A percentile compares a stretch with the other conserved stretches of the same genome.
These are phyloP conservation scores for Hericium alpestre DNA, from an alignment of 768 basidiomycete species.

Conservation along the genomic window DNA sequence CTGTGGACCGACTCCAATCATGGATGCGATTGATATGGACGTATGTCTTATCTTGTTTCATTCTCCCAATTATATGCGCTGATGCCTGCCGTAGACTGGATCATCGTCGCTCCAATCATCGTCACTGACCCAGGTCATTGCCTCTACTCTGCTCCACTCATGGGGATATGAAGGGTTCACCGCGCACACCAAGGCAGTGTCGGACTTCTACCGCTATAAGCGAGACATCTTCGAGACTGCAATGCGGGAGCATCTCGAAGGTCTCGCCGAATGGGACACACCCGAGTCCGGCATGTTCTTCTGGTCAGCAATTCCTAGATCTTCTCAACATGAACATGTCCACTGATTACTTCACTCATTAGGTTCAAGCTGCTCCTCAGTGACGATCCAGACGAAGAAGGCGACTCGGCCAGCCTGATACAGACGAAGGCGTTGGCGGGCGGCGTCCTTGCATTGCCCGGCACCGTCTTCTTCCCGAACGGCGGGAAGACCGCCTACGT, in stretches of 20 bases:
- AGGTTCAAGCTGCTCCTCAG: conserved; percentile 67
- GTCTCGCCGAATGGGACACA: conserved; percentile 59
- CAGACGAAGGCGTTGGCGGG: conserved; percentile 62
- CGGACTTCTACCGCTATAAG: conserved; percentile 64
- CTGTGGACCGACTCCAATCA: conserved; percentile 58
- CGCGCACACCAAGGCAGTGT: conserved; percentile 54
- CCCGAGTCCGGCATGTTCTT: conserved; percentile 87
- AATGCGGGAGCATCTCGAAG: conserved; percentile 66
- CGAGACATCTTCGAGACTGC: conserved; percentile 70
- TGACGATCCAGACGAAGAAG: conserved; percentile 26
- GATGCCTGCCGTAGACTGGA: conserved; percentile 35
- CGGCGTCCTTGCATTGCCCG: conserved; percentile 86
- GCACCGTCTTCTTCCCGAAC: conserved; percentile 73
- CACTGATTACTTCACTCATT: not conserved
- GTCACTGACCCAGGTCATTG: conserved; percentile 54
- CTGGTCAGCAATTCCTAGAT: conserved; percentile 36
- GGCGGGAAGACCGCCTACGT: conserved; percentile 64
- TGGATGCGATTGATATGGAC: conserved; percentile 61
- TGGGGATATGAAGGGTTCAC: conserved; percentile 77
- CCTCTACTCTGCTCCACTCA: conserved; percentile 41
- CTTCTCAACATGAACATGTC: not conserved
- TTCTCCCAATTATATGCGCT: not conserved
- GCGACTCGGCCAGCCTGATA: conserved; percentile 54
- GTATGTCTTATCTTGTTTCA: conserved; percentile 28
- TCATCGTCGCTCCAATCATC: conserved; percentile 59